These are phyloP conservation scores for Biscogniauxia marginata DNA, from an alignment of 2,329 filamentous ascomycete species.

Conservation along the genomic window DNA sequence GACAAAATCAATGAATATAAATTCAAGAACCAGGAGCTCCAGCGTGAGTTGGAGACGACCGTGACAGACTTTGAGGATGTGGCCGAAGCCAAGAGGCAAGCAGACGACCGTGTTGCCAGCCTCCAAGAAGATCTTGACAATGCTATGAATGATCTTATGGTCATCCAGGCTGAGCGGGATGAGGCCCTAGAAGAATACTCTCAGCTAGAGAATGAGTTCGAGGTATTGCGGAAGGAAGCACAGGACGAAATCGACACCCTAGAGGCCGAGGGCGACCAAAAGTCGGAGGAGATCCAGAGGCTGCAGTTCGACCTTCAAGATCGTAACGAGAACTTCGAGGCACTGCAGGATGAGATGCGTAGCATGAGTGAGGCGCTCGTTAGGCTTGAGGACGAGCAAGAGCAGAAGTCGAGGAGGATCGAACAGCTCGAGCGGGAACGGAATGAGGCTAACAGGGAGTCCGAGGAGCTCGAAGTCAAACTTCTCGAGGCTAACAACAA, in stretches of 20 bases:
- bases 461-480: slow-evolving; percentile 81
- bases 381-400: slow-evolving; percentile 84
- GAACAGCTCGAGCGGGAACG: slow-evolving; percentile 81
- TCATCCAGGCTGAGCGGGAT: slow-evolving; percentile 79
- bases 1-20: slow-evolving; percentile 86
- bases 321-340: slow-evolving; percentile 81
- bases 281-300: slow-evolving; percentile 67
- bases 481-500: slow-evolving; percentile 77
- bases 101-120: slow-evolving; percentile 56
- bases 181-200: slow-evolving; percentile 70
- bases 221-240: slow-evolving; percentile 59
- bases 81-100: slow-evolving; percentile 60
- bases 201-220: slow-evolving; percentile 60
- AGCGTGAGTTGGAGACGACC: slow-evolving; percentile 76
- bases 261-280: slow-evolving; percentile 71
- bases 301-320: slow-evolving; percentile 71
- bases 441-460: slow-evolving; percentile 78
- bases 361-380: slow-evolving; percentile 84
- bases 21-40: slow-evolving; percentile 84
- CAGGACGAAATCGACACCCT: slow-evolving; percentile 66
- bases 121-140: slow-evolving; percentile 81
- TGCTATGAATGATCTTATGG: slow-evolving; percentile 75
- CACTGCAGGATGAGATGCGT: slow-evolving; percentile 92
- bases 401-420: slow-evolving; percentile 74
- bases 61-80: slow-evolving; percentile 77